Conservation (phyloP, 441 rosid genomes). For the Pelargonium myrrhifolium region DNA sequence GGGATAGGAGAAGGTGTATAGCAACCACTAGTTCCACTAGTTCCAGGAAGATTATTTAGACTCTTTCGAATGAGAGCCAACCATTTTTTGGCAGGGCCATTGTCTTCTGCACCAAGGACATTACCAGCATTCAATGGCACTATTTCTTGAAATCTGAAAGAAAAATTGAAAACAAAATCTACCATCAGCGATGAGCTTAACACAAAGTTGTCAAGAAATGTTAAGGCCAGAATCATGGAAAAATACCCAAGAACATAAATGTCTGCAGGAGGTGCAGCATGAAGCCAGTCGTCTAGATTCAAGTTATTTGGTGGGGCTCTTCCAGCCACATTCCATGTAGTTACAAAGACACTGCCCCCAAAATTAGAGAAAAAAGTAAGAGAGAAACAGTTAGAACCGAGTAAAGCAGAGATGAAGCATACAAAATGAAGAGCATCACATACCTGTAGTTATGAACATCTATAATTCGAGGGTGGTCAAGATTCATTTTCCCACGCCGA, state of each 20-base stretch:
- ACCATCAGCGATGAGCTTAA: constrained; percentile 4
- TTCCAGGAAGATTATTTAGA: constrained; percentile 85
- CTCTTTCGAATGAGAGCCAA: constrained; percentile 69
- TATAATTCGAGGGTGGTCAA: constrained; percentile 50
- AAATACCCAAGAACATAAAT: constrained; percentile 87
- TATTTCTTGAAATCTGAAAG: constrained; percentile 86
- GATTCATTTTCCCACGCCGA: constrained; percentile 49
- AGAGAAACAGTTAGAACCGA: constrained; percentile 26
- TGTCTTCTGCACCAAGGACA: constrained; percentile 92
- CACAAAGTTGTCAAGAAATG: not conserved
- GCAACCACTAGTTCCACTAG: constrained; percentile 40
- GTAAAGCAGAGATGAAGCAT: not conserved
- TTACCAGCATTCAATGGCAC: constrained; percentile 97
- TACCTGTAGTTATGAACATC: constrained; percentile 64
- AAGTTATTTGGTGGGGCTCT: constrained; percentile 76
- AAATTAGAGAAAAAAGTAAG: not conserved
- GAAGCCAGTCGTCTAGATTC: constrained; percentile 90
- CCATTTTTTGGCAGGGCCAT: constrained; percentile 99
- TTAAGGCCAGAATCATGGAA: not conserved
- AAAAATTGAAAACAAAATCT: constrained; percentile 10
- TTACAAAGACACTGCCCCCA: constrained; percentile 70
- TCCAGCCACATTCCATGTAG: constrained; percentile 96
- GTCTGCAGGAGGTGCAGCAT: constrained; percentile 86
- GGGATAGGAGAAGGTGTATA: constrained; percentile 88
- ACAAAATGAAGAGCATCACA: not conserved